These are phyloP conservation scores for Pleurotus ostreatus DNA, from an alignment of 768 basidiomycete species.

Conservation along the genomic window DNA sequence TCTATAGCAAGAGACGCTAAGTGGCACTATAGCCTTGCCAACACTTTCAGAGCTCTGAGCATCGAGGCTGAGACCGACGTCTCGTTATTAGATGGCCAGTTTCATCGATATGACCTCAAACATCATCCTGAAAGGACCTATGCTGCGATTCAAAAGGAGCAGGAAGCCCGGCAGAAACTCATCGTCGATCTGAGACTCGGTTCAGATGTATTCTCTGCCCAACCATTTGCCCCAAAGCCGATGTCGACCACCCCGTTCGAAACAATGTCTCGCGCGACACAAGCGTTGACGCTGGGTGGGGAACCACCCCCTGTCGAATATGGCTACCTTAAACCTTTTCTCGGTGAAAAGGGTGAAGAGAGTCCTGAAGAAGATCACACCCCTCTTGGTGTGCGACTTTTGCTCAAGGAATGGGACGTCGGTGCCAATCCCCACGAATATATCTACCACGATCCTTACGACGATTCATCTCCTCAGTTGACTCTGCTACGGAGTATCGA, in stretches of 20 bases:
- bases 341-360: slow-evolving; percentile 24
- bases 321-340: slow-evolving; percentile 54
- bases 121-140: slow-evolving; percentile 31
- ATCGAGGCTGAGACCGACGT: slow-evolving; percentile 28
- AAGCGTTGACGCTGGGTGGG: slow-evolving; percentile 51
- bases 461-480: slow-evolving; percentile 21
- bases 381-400: slow-evolving; percentile 54
- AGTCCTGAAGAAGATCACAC: slow-evolving; percentile 19
- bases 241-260: slow-evolving; percentile 34
- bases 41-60: slow-evolving; percentile 41
- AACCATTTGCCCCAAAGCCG: slow-evolving; percentile 27
- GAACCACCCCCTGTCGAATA: slow-evolving; percentile 59
- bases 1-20: slow-evolving; percentile 34
- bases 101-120: slow-evolving; percentile 41
- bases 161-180: slow-evolving; percentile 55
- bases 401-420: slow-evolving; percentile 67
- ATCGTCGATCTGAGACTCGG: slow-evolving; percentile 62
- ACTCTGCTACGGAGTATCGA: slow-evolving; percentile 3
- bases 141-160: slow-evolving; percentile 42
- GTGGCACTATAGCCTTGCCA: slow-evolving; percentile 52
- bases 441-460: slow-evolving; percentile 54
- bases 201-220: slow-evolving; percentile 49
- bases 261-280: slow-evolving; percentile 41
- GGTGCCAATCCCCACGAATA: slow-evolving; percentile 49
- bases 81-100: slow-evolving; percentile 25